Base-by-base conservation (phyloP, 2,329 filamentous ascomycete species). In the Aureobasidium sp. region DNA sequence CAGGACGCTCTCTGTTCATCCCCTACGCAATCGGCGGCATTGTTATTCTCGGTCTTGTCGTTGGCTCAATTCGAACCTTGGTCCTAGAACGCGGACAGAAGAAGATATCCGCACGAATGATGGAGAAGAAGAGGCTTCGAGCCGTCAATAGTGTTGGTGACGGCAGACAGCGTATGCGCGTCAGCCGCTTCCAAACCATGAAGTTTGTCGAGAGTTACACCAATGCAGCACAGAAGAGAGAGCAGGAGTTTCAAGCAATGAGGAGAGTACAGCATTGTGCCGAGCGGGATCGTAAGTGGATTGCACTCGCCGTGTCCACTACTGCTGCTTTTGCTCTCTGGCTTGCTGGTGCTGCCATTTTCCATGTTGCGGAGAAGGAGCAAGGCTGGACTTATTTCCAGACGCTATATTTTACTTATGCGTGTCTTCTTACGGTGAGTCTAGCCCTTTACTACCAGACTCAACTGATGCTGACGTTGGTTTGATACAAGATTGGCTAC, bases 11-110 rank as follows among this genome's bases (percentile, higher is more conserved):
- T 3, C 62, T 81, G 1, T 60, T 80, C 1, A 78, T 80, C 55
- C 77, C 76, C 0, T 80, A 73, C 49, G 76, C 77, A 1, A 73
- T 80, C 27, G 76, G 75, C 4, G 78, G 78, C 1, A 76, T 80
- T 22, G 66, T 80, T 5, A 75, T 73, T 38, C 66, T 80, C 14
- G 78, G 78, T 73, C 65, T 81, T 7, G 76, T 80, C 17, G 69
- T 81, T 39, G 76, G 76, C 6, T 77, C 74, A 3, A 74, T 80
- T 22, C 67, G 76, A 11, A 73, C 72, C 0, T 60, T 79, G 3
- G 70, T 76, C 0, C 64, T 79, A 11, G 75, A 78, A 54, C 66
- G 74, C 39, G 75, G 74, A 4, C 74, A 76, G 56, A 65, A 74
- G 55, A 79, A 78, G 61, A 67, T 79, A 59, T 68, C 69, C 17